Percentiles rank a stretch among this genome's conserved stretches.
These are phyloP conservation scores for Tephrocybe sp. DNA, from an alignment of 768 basidiomycete genomes.

Conservation along the genomic window DNA sequence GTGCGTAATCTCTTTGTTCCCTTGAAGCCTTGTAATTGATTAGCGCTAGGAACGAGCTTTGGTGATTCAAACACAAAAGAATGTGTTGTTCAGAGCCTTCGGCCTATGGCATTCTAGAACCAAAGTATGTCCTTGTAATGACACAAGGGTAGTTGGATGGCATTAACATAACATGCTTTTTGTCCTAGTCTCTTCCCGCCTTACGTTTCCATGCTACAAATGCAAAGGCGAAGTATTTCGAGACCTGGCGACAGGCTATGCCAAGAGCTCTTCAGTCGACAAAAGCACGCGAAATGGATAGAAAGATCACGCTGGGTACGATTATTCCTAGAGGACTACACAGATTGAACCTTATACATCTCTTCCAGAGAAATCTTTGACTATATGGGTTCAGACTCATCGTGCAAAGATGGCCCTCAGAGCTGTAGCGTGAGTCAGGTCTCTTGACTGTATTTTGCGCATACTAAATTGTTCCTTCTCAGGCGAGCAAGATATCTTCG, in stretches of 20 bases:
- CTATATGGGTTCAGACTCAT: conserved; percentile 67
- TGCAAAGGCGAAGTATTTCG: conserved; percentile 60
- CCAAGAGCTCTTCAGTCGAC: conserved; percentile 66
- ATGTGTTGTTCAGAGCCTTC: conserved; percentile 65
- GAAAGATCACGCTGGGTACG: conserved; percentile 55
- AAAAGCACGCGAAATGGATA: conserved; percentile 62
- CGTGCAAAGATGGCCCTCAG: conserved; percentile 71
- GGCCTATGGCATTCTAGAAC: conserved; percentile 75
- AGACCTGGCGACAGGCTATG: conserved; percentile 65
- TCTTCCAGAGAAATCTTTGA: conserved; percentile 47
- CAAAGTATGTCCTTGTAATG: conserved; percentile 40
- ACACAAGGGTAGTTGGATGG: too few relatives aligned
- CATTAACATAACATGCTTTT: neutral
- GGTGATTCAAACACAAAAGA: conserved; percentile 54
- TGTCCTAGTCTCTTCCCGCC: conserved; percentile 71
- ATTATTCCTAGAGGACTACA: conserved; percentile 12
- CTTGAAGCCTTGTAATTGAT: neutral
- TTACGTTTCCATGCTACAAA: conserved; percentile 69
- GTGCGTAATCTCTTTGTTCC: conserved; percentile 34
- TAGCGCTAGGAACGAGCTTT: conserved; percentile 55
- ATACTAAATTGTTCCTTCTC: conserved; percentile 9
- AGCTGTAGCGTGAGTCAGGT: conserved; percentile 72
- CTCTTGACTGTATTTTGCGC: neutral
- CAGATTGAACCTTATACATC: conserved; percentile 11
- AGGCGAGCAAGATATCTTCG: conserved; percentile 84